These are phyloP conservation scores for Ensete glaucum DNA, from an alignment of 176 grass and related monocot species.

Conservation along the genomic window DNA sequence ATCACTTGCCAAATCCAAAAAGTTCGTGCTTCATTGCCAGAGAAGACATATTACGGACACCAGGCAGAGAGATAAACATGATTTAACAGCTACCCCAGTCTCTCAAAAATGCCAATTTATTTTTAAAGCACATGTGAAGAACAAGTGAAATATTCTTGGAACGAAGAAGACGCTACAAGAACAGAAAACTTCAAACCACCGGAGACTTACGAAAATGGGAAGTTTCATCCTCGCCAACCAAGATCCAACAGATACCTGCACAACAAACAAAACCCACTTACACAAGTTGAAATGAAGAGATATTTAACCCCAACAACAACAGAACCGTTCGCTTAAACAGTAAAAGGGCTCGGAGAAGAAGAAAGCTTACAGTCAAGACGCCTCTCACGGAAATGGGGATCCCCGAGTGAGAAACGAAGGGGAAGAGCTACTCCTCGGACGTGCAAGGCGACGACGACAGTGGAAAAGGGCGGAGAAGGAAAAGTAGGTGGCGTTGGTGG, in stretches of 20 bases:
- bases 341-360: neutral
- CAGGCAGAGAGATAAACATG: neutral
- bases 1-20: neutral
- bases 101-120: neutral
- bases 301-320: neutral
- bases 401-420: too few species aligned
- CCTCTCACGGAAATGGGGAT: too few species aligned
- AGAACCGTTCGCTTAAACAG: neutral
- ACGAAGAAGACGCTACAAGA: too few species aligned
- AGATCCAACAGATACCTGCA: neutral
- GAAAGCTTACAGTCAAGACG: too few species aligned
- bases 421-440: too few species aligned
- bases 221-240: slow-evolving; percentile 2
- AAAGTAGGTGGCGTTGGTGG: too few species aligned
- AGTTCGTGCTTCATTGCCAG: neutral
- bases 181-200: neutral
- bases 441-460: too few species aligned
- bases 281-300: neutral
- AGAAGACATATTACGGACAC: neutral
- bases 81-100: neutral
- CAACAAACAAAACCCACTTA: neutral
- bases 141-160: neutral
- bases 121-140: neutral
- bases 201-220: slow-evolving; percentile 1
- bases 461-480: too few species aligned